phyloP scores from a whole-genome alignment of 1,284 basidiomycete species.

The Peniophora sp. region DNA sequence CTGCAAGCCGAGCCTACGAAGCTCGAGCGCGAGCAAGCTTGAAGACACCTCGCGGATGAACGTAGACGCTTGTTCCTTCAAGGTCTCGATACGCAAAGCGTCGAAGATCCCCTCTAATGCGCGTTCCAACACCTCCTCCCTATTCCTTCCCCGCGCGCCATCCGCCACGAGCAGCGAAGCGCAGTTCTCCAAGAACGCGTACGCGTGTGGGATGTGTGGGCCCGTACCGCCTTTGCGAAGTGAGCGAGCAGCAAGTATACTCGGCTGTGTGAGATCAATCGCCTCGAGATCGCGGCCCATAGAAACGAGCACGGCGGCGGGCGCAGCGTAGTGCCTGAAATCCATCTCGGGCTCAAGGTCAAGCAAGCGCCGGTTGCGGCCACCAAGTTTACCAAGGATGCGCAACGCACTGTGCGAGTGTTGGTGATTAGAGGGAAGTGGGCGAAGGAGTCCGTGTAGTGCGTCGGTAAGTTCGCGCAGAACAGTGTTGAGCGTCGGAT shows the following conservation, averaged over 20 bases:
- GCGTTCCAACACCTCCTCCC: conserved; percentile 66
- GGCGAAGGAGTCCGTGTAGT: conserved; percentile 85
- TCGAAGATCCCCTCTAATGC: conserved; percentile 79
- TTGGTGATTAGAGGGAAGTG: conserved; percentile 84
- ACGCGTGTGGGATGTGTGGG: conserved; percentile 52
- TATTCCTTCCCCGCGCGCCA: conserved; percentile 65
- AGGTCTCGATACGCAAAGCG: conserved; percentile 64
- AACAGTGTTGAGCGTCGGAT: conserved; percentile 92
- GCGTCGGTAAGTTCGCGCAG: conserved; percentile 94
- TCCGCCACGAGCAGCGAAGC: conserved; percentile 71
- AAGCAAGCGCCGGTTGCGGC: conserved; percentile 85
- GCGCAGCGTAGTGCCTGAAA: conserved; percentile 64
- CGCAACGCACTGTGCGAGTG: conserved; percentile 95
- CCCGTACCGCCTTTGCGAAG: conserved; percentile 44
- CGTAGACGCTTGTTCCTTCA: conserved; percentile 60
- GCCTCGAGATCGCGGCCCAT: conserved; percentile 68
- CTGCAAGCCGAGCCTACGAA: conserved; percentile 46
- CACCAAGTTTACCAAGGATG: conserved; percentile 95
- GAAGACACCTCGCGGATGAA: conserved; percentile 64
- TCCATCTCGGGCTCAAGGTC: conserved; percentile 75
- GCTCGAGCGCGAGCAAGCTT: conserved; percentile 61
- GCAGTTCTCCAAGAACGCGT: conserved; percentile 72
- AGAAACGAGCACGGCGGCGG: conserved; percentile 64
- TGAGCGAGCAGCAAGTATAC: conserved; percentile 64
- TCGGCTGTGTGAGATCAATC: conserved; percentile 68